These are phyloP conservation scores for Komagataella pseudopastoris DNA, from an alignment of 805 yeast genomes.

Conservation along the genomic window DNA sequence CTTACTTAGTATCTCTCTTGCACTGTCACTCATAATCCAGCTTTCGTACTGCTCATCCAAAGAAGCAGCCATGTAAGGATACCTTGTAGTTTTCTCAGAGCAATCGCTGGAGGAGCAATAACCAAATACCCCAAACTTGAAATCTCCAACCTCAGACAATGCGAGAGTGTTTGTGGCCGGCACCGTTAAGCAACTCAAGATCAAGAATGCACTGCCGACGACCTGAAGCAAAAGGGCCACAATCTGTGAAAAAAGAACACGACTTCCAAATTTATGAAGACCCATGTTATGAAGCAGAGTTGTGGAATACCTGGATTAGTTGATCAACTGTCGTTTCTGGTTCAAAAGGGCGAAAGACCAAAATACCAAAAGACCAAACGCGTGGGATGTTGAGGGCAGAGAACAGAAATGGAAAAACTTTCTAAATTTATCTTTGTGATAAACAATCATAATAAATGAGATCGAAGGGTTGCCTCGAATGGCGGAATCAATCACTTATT, in stretches of 20 bases:
- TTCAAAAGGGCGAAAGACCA: not conserved
- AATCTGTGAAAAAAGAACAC: constrained; percentile 6
- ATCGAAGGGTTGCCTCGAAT: not conserved
- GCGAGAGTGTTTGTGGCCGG: constrained; percentile 40
- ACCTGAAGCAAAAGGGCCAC: constrained; percentile 28
- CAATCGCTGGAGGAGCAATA: constrained; percentile 34
- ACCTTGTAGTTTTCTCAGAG: constrained; percentile 8
- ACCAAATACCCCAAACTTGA: constrained; percentile 55
- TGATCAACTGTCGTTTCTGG: not conserved
- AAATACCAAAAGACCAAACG: not conserved
- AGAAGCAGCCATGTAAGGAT: constrained; percentile 24
- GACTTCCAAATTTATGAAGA: not conserved
- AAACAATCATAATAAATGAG: not conserved
- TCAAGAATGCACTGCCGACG: constrained; percentile 46
- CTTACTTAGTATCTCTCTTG: constrained; percentile 39
- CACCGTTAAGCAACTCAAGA: constrained; percentile 46
- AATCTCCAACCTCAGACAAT: constrained; percentile 30
- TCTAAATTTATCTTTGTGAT: not conserved
- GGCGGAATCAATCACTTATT: not conserved
- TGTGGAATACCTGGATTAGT: not conserved
- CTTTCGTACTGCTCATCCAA: constrained; percentile 9
- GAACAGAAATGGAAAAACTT: not conserved
- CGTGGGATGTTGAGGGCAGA: not conserved
- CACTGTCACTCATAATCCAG: constrained; percentile 34
- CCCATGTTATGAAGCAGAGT: not conserved